phyloP scores from a whole-genome alignment of 495 filamentous ascomycete genomes.

The Trichoderma parareesei region DNA sequence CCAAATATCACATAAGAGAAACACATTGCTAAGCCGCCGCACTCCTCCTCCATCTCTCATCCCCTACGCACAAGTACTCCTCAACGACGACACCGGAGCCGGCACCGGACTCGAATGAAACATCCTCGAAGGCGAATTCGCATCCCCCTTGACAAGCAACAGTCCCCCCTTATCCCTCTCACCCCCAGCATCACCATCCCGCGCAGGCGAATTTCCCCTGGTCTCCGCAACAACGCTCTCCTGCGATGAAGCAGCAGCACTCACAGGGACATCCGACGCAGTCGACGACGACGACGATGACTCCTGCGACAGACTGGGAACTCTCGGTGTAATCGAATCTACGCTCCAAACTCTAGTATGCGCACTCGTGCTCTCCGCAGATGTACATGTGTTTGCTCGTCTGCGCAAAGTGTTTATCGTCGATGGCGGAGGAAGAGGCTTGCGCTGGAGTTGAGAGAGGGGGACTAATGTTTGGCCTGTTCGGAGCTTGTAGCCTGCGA shows the following conservation, averaged over 20 bases:
- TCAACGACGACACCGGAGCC: neutral
- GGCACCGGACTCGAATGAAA: neutral
- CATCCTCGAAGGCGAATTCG: neutral
- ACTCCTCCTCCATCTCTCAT: neutral
- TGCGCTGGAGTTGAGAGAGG: constrained; percentile 31
- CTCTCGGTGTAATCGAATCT: neutral
- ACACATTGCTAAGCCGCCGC: no score
- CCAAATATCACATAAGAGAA: neutral
- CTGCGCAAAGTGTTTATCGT: neutral
- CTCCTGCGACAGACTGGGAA: neutral
- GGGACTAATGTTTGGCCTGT: constrained; percentile 44
- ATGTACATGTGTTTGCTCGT: neutral
- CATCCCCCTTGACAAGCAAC: neutral
- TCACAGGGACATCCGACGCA: neutral
- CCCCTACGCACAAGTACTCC: neutral
- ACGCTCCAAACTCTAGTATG: neutral
- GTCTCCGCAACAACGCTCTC: neutral
- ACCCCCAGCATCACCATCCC: neutral
- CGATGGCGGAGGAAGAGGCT: constrained; percentile 16
- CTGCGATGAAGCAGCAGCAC: neutral
- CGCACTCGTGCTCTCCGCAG: neutral
- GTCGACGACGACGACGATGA: neutral
- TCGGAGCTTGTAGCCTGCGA: constrained; percentile 46
- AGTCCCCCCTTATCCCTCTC: neutral
- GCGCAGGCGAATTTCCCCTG: neutral